Conservation (phyloP, 306 rosid genomes). For the Ceratonia siliqua region DNA sequence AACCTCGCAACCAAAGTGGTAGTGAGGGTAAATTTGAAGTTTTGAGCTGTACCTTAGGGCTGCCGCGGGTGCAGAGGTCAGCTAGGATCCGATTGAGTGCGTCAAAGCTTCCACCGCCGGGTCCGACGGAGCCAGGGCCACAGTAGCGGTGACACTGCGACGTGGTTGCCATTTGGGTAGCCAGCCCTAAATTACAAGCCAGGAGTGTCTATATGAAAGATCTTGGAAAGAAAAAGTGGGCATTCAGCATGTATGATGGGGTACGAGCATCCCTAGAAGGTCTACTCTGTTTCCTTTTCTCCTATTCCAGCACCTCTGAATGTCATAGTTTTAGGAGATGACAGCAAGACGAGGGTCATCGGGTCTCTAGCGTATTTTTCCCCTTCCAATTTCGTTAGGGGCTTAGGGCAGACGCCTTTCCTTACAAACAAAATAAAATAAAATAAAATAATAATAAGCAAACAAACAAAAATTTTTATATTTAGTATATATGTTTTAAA, state of each 20-base stretch:
- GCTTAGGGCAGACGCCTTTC: background rate
- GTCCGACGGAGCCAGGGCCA: constrained; percentile 49
- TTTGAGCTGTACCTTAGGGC: constrained; percentile 59
- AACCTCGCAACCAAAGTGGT: background rate
- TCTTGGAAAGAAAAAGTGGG: background rate
- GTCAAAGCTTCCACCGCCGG: constrained; percentile 59
- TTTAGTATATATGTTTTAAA: too few relatives aligned
- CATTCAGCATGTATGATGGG: background rate
- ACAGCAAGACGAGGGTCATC: background rate
- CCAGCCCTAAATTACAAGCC: constrained; percentile 32
- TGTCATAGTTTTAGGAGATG: background rate
- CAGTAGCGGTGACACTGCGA: constrained; percentile 63
- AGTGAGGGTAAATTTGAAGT: background rate
- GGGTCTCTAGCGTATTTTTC: background rate
- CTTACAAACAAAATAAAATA: background rate
- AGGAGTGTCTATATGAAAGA: background rate
- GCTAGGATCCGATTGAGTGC: constrained; percentile 81
- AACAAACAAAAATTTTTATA: too few relatives aligned
- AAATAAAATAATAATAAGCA: too few relatives aligned
- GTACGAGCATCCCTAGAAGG: background rate
- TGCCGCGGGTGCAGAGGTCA: constrained; percentile 89
- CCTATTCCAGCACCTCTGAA: background rate
- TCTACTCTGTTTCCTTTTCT: background rate
- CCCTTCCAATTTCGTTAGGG: background rate
- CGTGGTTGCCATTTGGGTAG: constrained; percentile 50